Evolutionary conservation across 2,329 filamentous ascomycete species (phyloP).

Genomic region (Aureobasidium melanogenum): DNA sequence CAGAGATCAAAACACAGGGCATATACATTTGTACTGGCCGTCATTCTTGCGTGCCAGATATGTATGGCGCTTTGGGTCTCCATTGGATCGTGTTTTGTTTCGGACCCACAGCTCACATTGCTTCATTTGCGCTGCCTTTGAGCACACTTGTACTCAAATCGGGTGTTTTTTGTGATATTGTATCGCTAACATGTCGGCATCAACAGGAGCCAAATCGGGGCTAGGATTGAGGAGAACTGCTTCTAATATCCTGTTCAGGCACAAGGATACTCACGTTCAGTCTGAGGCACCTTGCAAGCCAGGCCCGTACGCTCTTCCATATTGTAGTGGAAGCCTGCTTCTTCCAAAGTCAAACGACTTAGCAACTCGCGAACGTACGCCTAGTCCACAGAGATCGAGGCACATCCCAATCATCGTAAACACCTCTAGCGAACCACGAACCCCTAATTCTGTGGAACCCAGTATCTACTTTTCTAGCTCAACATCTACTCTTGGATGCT

Average conservation of each 20-base stretch:
- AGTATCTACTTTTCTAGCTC: neutral
- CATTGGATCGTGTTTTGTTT: neutral
- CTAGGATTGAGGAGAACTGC: neutral
- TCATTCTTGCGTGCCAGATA: neutral
- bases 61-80: neutral
- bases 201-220: neutral
- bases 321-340: neutral
- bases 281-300: neutral
- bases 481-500: neutral
- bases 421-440: neutral
- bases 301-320: neutral
- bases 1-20: neutral
- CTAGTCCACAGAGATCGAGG: conserved; percentile 4
- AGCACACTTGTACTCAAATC: neutral
- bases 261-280: neutral
- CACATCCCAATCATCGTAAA: conserved; percentile 2
- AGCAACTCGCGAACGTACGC: neutral
- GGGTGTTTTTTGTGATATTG: neutral
- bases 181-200: conserved; percentile 3
- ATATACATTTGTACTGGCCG: neutral
- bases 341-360: neutral
- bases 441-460: neutral
- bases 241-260: neutral
- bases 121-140: neutral
- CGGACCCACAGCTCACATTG: neutral